phyloP scores from a whole-genome alignment of 2,329 filamentous ascomycete genomes.

The Hymenoscyphus fraxineus region DNA sequence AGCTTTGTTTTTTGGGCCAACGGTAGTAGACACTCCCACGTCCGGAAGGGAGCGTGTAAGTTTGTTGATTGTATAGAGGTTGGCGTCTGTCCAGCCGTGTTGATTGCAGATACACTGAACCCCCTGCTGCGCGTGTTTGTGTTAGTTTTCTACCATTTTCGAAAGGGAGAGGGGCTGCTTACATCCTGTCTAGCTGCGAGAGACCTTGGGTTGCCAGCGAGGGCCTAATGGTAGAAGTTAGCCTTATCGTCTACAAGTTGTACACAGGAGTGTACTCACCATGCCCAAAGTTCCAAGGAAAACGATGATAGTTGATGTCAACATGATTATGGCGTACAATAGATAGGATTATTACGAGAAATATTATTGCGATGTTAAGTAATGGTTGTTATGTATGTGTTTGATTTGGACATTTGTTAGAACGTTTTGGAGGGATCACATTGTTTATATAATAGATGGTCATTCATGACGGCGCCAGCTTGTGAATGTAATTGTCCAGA shows the following conservation, averaged over 20 bases:
- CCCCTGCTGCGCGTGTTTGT: too few species aligned
- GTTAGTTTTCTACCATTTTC: neutral
- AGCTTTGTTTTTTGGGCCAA: neutral
- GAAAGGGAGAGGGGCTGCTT: neutral
- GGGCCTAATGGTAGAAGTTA: neutral
- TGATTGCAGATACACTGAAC: too few species aligned
- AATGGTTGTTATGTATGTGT: too few species aligned
- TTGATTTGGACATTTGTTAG: too few species aligned
- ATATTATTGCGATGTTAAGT: neutral
- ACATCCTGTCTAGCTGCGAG: neutral
- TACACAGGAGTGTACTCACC: neutral
- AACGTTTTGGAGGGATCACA: too few species aligned
- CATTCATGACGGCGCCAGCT: too few species aligned
- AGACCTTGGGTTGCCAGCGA: neutral
- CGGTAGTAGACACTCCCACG: neutral
- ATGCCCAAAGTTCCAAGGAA: neutral
- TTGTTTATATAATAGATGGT: too few species aligned
- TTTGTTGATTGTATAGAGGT: too few species aligned
- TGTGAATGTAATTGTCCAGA: too few species aligned
- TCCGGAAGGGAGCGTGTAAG: neutral
- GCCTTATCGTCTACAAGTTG: neutral
- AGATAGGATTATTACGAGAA: neutral
- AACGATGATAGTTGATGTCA: neutral
- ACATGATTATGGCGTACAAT: neutral
- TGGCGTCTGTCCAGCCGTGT: too few species aligned